These are phyloP conservation scores for Vaccinium vitisidaea DNA, from an alignment of 148 eudicot species.

Conservation along the genomic window DNA sequence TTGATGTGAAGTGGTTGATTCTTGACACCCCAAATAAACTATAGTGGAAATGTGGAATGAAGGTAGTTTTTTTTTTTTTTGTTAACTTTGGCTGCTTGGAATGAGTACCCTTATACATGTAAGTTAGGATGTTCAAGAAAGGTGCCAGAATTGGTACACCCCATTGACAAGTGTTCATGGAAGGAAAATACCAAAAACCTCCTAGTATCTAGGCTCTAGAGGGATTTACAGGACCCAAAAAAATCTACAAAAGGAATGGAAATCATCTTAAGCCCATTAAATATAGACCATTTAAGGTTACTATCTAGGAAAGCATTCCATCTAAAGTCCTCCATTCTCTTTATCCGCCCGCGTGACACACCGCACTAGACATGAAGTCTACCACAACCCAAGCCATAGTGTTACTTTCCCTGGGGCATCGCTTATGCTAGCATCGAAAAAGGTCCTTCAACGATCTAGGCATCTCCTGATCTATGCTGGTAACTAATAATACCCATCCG, in stretches of 20 bases:
- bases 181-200: not conserved
- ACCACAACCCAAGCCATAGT: not conserved
- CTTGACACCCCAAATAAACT: not conserved
- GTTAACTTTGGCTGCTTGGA: conserved; percentile 2
- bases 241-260: not conserved
- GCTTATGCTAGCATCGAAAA: not conserved
- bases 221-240: not conserved
- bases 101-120: not conserved
- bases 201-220: not conserved
- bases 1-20: conserved; percentile 1
- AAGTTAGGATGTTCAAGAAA: not conserved
- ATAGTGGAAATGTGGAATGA: not conserved
- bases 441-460: not conserved
- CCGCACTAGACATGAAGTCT: not conserved
- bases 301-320: not conserved
- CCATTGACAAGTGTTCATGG: not conserved
- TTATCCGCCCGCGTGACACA: not conserved
- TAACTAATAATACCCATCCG: not conserved
- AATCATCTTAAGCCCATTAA: not conserved
- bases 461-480: not conserved
- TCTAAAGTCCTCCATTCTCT: not conserved
- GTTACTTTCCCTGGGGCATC: not conserved
- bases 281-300: too few species aligned
- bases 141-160: not conserved
- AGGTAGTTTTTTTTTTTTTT: not conserved